Conservation (phyloP, 2,329 filamentous ascomycete species). For the Ceratocystis papillata region DNA sequence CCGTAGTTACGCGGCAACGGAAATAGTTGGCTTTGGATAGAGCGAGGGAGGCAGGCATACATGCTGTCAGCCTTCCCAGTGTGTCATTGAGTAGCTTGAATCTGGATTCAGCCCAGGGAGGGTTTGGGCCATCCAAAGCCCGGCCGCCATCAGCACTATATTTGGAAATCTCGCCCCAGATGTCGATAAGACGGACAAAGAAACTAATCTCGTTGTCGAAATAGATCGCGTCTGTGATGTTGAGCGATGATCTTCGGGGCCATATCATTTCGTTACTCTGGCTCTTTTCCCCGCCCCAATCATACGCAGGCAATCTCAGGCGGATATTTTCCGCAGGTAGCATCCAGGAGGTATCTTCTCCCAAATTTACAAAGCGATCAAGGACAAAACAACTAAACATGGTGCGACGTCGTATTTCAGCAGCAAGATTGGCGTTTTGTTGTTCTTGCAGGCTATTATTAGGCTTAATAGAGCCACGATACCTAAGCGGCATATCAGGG, state of each 20-base stretch:
- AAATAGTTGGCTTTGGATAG: slow-evolving; percentile 13
- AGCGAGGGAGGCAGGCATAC: background rate
- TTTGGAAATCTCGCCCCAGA: slow-evolving; percentile 48
- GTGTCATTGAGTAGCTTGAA: slow-evolving; percentile 44
- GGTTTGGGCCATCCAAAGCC: slow-evolving; percentile 36
- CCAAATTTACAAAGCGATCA: slow-evolving; percentile 57
- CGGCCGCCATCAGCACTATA: slow-evolving; percentile 45
- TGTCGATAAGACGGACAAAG: slow-evolving; percentile 48
- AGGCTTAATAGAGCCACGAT: slow-evolving; percentile 8
- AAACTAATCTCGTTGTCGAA: slow-evolving; percentile 42
- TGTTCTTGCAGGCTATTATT: slow-evolving; percentile 16
- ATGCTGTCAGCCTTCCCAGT: slow-evolving; percentile 6
- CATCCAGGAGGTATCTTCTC: slow-evolving; percentile 36
- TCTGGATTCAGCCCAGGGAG: slow-evolving; percentile 51
- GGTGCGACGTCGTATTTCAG: slow-evolving; percentile 56
- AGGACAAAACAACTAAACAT: slow-evolving; percentile 67
- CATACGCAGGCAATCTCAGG: slow-evolving; percentile 11
- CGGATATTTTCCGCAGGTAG: slow-evolving; percentile 16
- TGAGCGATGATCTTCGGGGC: slow-evolving; percentile 18
- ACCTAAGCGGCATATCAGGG: slow-evolving; percentile 3
- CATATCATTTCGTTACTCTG: slow-evolving; percentile 17
- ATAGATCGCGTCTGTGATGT: slow-evolving; percentile 27
- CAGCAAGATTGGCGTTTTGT: slow-evolving; percentile 35
- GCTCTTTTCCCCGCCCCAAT: slow-evolving; percentile 36
- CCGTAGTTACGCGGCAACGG: background rate